Conservation (phyloP, 352 stramenopile species). For the Phytopythium boreale region DNA sequence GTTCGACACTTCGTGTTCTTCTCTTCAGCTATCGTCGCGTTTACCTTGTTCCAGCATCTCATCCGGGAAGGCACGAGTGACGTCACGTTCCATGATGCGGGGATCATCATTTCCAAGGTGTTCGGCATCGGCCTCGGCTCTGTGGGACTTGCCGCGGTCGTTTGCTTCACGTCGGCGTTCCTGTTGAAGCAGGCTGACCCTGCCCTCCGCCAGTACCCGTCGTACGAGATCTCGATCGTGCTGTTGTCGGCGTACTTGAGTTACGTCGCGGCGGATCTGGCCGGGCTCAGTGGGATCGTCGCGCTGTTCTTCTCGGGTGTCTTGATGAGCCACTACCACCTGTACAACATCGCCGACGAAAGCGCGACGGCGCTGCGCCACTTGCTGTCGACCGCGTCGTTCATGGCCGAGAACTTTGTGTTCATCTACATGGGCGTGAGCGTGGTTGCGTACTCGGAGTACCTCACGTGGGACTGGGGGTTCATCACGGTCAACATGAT, state of each 20-base stretch:
- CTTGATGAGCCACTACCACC: slow-evolving; percentile 85
- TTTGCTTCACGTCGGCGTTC: slow-evolving; percentile 80
- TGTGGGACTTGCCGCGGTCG: slow-evolving; percentile 59
- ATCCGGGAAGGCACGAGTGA: slow-evolving; percentile 71
- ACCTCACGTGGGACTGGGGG: slow-evolving; percentile 83
- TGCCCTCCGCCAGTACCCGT: slow-evolving; percentile 68
- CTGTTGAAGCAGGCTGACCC: slow-evolving; percentile 78
- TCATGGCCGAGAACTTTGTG: slow-evolving; percentile 87
- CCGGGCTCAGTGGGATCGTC: slow-evolving; percentile 90
- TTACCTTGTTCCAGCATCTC: slow-evolving; percentile 77
- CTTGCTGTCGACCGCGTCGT: slow-evolving; percentile 72
- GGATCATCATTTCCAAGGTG: slow-evolving; percentile 78
- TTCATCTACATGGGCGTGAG: slow-evolving; percentile 87
- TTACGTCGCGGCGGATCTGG: slow-evolving; percentile 75
- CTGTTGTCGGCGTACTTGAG: slow-evolving; percentile 79
- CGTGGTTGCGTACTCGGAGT: slow-evolving; percentile 71
- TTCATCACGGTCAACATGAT: slow-evolving; percentile 77
- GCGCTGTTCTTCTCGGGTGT: slow-evolving; percentile 93
- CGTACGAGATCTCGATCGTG: slow-evolving; percentile 87
- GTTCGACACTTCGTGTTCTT: neutral
- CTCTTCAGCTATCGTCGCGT: slow-evolving; percentile 71
- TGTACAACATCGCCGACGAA: slow-evolving; percentile 80
- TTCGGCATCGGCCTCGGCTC: slow-evolving; percentile 84
- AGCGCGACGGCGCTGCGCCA: slow-evolving; percentile 74
- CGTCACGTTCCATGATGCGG: slow-evolving; percentile 68